Percentiles rank a stretch among this genome's conserved stretches.
These are phyloP conservation scores for Sordariomycetes sp. DNA, from an alignment of 2,329 filamentous ascomycete species.

Conservation along the genomic window DNA sequence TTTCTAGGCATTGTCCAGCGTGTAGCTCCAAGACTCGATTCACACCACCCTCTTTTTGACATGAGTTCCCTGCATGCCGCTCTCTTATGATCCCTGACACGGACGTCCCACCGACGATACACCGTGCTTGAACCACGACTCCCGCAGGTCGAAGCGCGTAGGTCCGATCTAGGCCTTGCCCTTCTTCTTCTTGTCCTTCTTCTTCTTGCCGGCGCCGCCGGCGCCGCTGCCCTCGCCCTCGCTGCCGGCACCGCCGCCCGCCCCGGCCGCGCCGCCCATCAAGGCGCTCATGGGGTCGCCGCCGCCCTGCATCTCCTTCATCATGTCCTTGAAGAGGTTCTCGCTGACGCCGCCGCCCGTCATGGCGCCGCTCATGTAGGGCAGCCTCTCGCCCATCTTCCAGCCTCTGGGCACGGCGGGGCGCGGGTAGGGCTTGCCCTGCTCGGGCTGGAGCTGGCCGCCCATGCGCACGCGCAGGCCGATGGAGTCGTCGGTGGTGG, in stretches of 20 bases:
- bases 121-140: no score
- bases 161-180: constrained; percentile 29
- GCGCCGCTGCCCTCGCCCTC: constrained; percentile 13
- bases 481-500: constrained; percentile 59
- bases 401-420: constrained; percentile 76
- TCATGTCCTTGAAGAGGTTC: constrained; percentile 93
- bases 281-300: constrained; percentile 35
- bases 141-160: no score
- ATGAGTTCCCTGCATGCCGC: neutral
- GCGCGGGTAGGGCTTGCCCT: constrained; percentile 58
- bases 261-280: constrained; percentile 23
- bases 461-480: constrained; percentile 65
- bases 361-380: constrained; percentile 80
- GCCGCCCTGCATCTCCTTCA: constrained; percentile 72
- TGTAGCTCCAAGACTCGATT: neutral
- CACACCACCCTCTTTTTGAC: neutral
- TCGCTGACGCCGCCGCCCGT: constrained; percentile 90
- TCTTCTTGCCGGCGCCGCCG: constrained; percentile 10
- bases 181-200: constrained; percentile 40
- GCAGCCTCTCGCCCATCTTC: constrained; percentile 80
- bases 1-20: neutral
- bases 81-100: neutral
- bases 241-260: constrained; percentile 11
- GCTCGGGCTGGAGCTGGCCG: constrained; percentile 56
- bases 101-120: no score